A percentile compares a stretch with the other conserved stretches of the same genome.
Evolutionary conservation across 2,329 filamentous ascomycete species (phyloP).

Genomic region (Penicillium sp.): DNA sequence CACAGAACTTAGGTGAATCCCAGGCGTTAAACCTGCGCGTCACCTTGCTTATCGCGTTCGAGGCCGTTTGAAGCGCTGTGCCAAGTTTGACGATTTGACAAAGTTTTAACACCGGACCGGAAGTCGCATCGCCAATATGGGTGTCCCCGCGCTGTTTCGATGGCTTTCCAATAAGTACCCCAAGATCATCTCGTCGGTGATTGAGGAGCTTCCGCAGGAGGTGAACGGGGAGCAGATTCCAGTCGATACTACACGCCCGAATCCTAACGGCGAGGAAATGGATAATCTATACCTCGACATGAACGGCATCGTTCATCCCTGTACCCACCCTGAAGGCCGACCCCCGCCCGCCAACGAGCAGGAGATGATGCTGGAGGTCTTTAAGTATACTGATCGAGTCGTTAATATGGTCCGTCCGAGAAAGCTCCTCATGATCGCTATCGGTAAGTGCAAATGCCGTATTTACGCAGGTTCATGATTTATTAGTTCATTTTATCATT

Average conservation of each 20-base stretch:
- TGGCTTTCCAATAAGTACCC: constrained; percentile 98
- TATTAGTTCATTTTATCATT: no score
- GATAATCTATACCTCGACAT: constrained; percentile 98
- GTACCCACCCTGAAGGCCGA: constrained; percentile 93
- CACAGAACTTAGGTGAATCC: neutral
- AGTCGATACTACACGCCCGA: constrained; percentile 79
- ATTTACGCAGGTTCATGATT: neutral
- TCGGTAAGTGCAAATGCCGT: constrained; percentile 60
- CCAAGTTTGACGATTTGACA: neutral
- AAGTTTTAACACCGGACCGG: constrained; percentile 6
- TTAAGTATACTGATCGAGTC: constrained; percentile 97
- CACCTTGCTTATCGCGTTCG: constrained; percentile 3
- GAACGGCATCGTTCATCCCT: constrained; percentile 99
- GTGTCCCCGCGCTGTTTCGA: constrained; percentile 92
- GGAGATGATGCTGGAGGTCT: constrained; percentile 99
- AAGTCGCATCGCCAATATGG: constrained; percentile 61
- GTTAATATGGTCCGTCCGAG: constrained; percentile 98
- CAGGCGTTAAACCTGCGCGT: constrained; percentile 5
- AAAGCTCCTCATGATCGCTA: constrained; percentile 95
- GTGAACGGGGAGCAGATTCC: constrained; percentile 85
- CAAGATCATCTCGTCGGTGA: constrained; percentile 90
- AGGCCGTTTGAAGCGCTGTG: constrained; percentile 19
- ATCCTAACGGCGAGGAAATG: constrained; percentile 96
- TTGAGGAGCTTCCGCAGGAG: constrained; percentile 80
- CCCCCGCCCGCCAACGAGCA: constrained; percentile 91